phyloP scores from a whole-genome alignment of 257 asterid species.

The Osmanthus fragrans region DNA sequence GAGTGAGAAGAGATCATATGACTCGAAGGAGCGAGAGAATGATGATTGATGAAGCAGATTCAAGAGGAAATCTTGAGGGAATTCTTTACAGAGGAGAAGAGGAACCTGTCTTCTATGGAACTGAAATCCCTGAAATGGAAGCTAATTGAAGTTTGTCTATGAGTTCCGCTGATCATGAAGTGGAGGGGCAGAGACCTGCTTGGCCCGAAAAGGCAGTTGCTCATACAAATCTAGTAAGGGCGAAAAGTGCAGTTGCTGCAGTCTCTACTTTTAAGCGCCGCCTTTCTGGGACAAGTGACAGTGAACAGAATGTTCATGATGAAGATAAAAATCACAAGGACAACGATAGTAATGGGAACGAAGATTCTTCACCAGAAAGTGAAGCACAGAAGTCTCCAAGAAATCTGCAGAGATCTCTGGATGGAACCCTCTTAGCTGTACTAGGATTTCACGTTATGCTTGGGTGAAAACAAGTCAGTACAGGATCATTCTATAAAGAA shows the following conservation, averaged over 20 bases:
- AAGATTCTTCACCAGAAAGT: slow-evolving; percentile 32
- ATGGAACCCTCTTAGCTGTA: slow-evolving; percentile 73
- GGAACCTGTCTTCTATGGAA: slow-evolving; percentile 76
- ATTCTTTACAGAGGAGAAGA: slow-evolving; percentile 46
- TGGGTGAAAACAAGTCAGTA: slow-evolving; percentile 42
- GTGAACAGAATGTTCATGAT: slow-evolving; percentile 41
- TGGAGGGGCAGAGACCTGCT: slow-evolving; percentile 50
- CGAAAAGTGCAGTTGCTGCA: slow-evolving; percentile 61
- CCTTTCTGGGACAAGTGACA: slow-evolving; percentile 69
- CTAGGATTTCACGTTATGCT: slow-evolving; percentile 50
- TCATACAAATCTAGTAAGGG: slow-evolving; percentile 63
- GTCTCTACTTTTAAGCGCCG: slow-evolving; percentile 68
- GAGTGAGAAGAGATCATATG: slow-evolving; percentile 19
- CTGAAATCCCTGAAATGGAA: slow-evolving; percentile 59
- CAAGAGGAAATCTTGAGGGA: slow-evolving; percentile 32
- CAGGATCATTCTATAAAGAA: slow-evolving; percentile 30
- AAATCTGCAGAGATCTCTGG: slow-evolving; percentile 41
- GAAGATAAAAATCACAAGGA: slow-evolving; percentile 33
- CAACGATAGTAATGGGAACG: slow-evolving; percentile 23
- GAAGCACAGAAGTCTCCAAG: slow-evolving; percentile 34
- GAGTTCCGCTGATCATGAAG: slow-evolving; percentile 34
- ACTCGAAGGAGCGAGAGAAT: slow-evolving; percentile 12
- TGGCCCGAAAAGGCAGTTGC: slow-evolving; percentile 88
- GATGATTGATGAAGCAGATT: slow-evolving; percentile 6
- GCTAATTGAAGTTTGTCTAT: slow-evolving; percentile 35